Conservation (phyloP, 2,329 filamentous ascomycete species). For the Fusarium incarnatum region DNA sequence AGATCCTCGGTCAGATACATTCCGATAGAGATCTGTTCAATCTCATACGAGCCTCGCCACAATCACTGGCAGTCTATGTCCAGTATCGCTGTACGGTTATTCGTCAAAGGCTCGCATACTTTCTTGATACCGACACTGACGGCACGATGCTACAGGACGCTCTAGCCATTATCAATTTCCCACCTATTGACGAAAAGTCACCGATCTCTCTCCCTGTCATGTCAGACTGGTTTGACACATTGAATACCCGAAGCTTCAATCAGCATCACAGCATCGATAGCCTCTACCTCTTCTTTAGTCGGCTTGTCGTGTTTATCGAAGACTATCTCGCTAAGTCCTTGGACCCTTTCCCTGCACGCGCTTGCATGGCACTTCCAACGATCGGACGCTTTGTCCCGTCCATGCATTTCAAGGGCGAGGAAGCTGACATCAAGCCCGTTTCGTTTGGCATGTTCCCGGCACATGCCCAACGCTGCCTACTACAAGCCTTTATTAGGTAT, state of each 20-base stretch:
- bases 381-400: neutral
- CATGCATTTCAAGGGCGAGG: neutral
- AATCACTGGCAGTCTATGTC: neutral
- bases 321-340: neutral
- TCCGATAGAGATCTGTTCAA: neutral
- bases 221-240: neutral
- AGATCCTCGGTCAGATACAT: neutral
- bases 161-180: neutral
- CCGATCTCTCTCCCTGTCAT: neutral
- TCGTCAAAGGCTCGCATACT: neutral
- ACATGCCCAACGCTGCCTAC: neutral
- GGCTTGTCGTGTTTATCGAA: neutral
- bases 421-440: neutral
- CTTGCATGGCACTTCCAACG: neutral
- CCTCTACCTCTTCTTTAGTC: neutral
- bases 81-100: rapidly evolving
- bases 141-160: neutral
- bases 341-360: neutral
- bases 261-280: no score
- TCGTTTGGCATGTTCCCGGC: neutral
- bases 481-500: neutral
- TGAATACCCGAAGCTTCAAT: no score
- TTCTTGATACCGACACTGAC: neutral
- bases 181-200: neutral
- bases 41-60: neutral